Conservation (phyloP, 345 rosid genomes). For the Camelina laxa region DNA sequence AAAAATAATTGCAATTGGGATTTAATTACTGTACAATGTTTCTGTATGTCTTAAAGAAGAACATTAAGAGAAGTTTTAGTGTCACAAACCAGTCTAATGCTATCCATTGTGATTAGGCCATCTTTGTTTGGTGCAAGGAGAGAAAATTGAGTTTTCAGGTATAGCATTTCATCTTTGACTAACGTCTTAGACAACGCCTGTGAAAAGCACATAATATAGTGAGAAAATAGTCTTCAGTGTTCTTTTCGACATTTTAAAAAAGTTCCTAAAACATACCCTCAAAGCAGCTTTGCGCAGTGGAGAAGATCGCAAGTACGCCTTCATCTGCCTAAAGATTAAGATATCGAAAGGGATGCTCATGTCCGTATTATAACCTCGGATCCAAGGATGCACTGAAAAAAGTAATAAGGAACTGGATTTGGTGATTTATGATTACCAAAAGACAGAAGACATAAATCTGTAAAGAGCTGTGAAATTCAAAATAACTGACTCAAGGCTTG, state of each 20-base stretch:
- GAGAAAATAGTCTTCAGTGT: neutral
- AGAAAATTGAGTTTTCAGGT: constrained; percentile 75
- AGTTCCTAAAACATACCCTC: constrained; percentile 55
- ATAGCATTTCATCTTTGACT: constrained; percentile 59
- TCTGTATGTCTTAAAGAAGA: neutral
- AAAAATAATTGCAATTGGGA: constrained; percentile 24
- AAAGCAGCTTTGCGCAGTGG: constrained; percentile 86
- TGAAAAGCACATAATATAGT: neutral
- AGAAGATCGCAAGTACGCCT: constrained; percentile 76
- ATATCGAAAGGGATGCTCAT: constrained; percentile 75
- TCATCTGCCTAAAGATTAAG: constrained; percentile 67
- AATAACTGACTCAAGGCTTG: constrained; percentile 83
- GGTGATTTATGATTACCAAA: constrained; percentile 32
- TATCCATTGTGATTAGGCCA: constrained; percentile 69
- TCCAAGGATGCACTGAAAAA: constrained; percentile 92
- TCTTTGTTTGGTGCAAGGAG: constrained; percentile 67
- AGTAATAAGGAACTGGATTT: constrained; percentile 4
- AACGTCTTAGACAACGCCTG: constrained; percentile 87
- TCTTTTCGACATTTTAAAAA: neutral
- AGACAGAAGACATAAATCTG: constrained; percentile 23
- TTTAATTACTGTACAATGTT: neutral
- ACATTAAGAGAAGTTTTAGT: neutral
- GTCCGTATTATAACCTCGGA: constrained; percentile 48
- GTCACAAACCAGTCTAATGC: constrained; percentile 60
- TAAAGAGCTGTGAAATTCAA: constrained; percentile 31